A percentile compares a stretch with the other conserved stretches of the same genome.
Conservation (phyloP, 495 filamentous ascomycete species). For the Astrocystis sublimbata region DNA sequence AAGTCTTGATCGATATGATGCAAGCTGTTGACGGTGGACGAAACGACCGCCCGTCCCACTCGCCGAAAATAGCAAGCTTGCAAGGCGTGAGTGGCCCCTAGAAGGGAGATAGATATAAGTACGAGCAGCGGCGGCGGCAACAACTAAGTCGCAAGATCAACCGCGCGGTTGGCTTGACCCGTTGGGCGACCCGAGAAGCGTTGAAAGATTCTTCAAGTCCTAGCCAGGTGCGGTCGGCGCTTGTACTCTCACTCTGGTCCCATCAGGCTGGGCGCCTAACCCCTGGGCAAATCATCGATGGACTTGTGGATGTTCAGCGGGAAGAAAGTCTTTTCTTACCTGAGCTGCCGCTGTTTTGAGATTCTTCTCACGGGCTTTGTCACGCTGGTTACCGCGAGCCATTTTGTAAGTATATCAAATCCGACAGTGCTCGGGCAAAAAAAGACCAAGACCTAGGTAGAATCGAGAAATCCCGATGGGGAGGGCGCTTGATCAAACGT, state of each 20-base stretch:
- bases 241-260: not conserved
- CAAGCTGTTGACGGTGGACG: not conserved
- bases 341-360: constrained; percentile 61
- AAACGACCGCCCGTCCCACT: not conserved
- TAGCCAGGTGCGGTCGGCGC: no score
- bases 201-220: not conserved
- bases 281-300: not conserved
- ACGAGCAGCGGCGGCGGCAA: not conserved
- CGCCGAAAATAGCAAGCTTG: not conserved
- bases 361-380: constrained; percentile 81
- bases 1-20: constrained; percentile 1
- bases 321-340: constrained; percentile 45
- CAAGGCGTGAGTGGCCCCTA: not conserved
- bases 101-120: not conserved
- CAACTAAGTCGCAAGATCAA: not conserved
- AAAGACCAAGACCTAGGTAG: not conserved
- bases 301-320: constrained; percentile 13
- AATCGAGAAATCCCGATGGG: not conserved
- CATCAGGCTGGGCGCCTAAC: not conserved
- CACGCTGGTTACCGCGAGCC: constrained; percentile 92
- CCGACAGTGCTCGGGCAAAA: not conserved
- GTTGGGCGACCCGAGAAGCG: not conserved
- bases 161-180: constrained; percentile 7
- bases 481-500: constrained; percentile 25
- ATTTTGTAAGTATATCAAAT: constrained; percentile 51